Evolutionary conservation across 352 stramenopile species (phyloP).

Genomic region (Thalassiosira pacifica): DNA sequence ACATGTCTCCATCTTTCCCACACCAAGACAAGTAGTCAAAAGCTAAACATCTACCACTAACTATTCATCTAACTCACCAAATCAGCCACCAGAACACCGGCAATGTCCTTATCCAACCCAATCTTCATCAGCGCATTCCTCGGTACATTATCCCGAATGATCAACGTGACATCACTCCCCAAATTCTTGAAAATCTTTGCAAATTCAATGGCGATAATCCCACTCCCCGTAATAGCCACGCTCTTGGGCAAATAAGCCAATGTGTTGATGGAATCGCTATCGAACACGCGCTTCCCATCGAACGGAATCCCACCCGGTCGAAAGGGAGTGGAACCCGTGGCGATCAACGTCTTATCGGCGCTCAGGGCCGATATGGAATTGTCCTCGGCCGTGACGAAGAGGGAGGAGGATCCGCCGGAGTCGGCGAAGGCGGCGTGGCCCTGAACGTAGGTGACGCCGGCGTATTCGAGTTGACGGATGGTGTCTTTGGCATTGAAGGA

Average conservation of each 20-base stretch:
- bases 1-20: too few species aligned
- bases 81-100: conserved; percentile 72
- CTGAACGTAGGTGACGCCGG: conserved; percentile 68
- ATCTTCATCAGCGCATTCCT: conserved; percentile 86
- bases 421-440: conserved; percentile 74
- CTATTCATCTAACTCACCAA: too few species aligned
- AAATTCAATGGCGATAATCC: conserved; percentile 86
- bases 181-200: conserved; percentile 87
- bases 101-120: conserved; percentile 83
- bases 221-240: conserved; percentile 79
- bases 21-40: too few species aligned
- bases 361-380: conserved; percentile 43
- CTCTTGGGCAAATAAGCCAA: conserved; percentile 75
- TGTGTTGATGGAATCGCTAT: conserved; percentile 80
- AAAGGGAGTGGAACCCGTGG: conserved; percentile 77
- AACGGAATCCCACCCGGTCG: conserved; percentile 77
- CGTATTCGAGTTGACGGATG: conserved; percentile 72
- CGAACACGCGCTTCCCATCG: conserved; percentile 81
- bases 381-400: conserved; percentile 41
- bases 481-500: conserved; percentile 77
- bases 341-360: conserved; percentile 74
- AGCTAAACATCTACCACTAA: background rate
- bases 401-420: conserved; percentile 54
- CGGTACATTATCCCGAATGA: conserved; percentile 79
- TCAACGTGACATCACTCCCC: conserved; percentile 80